Evolutionary conservation across 139 green algal species (phyloP).

Genomic region (Chlamydomonas sp.): DNA sequence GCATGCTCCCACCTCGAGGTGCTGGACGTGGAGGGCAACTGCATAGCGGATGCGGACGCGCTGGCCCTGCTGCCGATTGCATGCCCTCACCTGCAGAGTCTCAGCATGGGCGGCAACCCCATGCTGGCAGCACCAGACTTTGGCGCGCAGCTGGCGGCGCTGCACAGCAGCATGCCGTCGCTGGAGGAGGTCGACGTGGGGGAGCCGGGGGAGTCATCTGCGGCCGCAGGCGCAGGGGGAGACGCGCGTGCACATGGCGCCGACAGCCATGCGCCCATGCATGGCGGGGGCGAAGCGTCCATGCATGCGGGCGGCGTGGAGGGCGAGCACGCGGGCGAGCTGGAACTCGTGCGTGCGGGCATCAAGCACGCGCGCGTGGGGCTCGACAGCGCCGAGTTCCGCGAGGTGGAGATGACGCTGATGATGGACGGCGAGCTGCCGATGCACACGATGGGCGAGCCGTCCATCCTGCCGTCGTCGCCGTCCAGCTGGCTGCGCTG

Average conservation of each 20-base stretch:
- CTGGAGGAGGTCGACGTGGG: slow-evolving; percentile 29
- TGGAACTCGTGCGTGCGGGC: slow-evolving; percentile 21
- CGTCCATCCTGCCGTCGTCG: slow-evolving; percentile 13
- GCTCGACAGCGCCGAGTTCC: slow-evolving; percentile 36
- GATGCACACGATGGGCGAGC: neutral
- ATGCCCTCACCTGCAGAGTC: slow-evolving; percentile 27
- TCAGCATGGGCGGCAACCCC: slow-evolving; percentile 38
- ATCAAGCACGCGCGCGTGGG: slow-evolving; percentile 43
- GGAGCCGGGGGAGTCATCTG: too few relatives aligned
- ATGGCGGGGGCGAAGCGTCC: too few relatives aligned
- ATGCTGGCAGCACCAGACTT: slow-evolving; percentile 10
- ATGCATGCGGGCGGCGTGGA: neutral
- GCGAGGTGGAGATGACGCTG: slow-evolving; percentile 33
- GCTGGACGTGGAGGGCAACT: slow-evolving; percentile 39
- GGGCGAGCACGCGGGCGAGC: slow-evolving; percentile 10
- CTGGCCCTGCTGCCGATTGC: slow-evolving; percentile 5
- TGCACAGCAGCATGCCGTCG: slow-evolving; percentile 11
- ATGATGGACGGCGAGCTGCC: slow-evolving; percentile 20
- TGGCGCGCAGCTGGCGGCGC: slow-evolving; percentile 2
- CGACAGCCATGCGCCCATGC: too few relatives aligned
- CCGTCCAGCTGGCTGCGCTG: slow-evolving; percentile 17
- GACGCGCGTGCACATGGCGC: neutral
- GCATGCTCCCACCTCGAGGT: slow-evolving; percentile 24
- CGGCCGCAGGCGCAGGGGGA: neutral
- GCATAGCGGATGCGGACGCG: slow-evolving; percentile 20